Evolutionary conservation across 768 basidiomycete genomes (phyloP).

Genomic region (button mushroom (Agaricus bisporus)): DNA sequence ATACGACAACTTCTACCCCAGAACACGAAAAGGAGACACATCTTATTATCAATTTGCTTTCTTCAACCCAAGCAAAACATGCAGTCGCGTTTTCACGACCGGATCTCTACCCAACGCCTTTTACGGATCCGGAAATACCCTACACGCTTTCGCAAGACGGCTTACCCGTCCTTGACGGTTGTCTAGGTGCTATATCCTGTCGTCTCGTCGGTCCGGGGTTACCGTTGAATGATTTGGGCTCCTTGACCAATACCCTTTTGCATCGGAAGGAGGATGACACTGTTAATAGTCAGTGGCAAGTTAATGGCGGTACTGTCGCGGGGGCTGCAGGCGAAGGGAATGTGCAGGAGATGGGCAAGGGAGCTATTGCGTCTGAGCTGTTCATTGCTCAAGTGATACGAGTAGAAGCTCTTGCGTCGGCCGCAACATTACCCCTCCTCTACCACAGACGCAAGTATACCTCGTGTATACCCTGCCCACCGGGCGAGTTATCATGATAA

Average conservation of each 20-base stretch:
- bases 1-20: conserved; percentile 16
- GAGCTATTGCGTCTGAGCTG: conserved; percentile 1
- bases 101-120: conserved; percentile 61
- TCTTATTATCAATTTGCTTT: conserved; percentile 79
- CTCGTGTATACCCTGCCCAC: not conserved
- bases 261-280: not conserved
- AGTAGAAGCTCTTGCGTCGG: conserved; percentile 4
- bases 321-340: not conserved
- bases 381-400: conserved; percentile 11
- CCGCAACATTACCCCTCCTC: conserved; percentile 2
- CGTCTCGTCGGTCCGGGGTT: conserved; percentile 54
- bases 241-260: conserved; percentile 19
- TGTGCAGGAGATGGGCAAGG: not conserved
- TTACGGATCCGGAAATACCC: conserved; percentile 24
- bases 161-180: conserved; percentile 50
- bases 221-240: conserved; percentile 51
- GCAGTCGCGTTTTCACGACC: conserved; percentile 72
- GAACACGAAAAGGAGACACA: conserved; percentile 28
- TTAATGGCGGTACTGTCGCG: not conserved
- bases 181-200: conserved; percentile 72
- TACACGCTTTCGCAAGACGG: conserved; percentile 45
- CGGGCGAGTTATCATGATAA: not conserved
- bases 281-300: not conserved
- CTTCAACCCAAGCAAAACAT: conserved; percentile 52
- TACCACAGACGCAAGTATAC: conserved; percentile 7